A percentile compares a stretch with the other conserved stretches of the same genome.
phyloP scores from a whole-genome alignment of 2,329 filamentous ascomycete species.

The Xylariaceae sp. region DNA sequence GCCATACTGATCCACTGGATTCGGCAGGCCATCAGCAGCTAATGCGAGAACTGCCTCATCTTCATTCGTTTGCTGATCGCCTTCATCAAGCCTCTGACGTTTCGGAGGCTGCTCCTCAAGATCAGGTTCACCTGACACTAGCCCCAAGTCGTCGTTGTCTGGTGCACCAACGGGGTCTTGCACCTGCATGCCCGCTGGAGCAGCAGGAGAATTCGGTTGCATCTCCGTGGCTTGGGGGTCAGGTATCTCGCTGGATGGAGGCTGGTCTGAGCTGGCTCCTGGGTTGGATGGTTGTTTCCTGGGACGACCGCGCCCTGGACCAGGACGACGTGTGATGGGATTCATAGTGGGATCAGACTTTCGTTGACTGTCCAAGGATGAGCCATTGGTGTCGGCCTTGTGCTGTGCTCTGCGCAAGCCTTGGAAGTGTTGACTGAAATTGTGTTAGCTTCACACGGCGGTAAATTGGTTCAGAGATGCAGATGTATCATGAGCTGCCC shows the following conservation, averaged over 20 bases:
- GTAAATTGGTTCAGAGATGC: too few relatives aligned
- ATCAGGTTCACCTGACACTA: constrained; percentile 15
- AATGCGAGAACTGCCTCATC: constrained; percentile 25
- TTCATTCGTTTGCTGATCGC: constrained; percentile 11
- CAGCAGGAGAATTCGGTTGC: constrained; percentile 5
- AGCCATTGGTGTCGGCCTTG: constrained; percentile 42
- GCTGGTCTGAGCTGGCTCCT: constrained; percentile 7
- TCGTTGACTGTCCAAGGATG: constrained; percentile 29
- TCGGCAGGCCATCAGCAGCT: constrained; percentile 21
- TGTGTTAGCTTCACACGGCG: constrained; percentile 9
- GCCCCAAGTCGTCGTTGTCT: constrained; percentile 15
- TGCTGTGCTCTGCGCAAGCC: constrained; percentile 52
- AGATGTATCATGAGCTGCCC: too few relatives aligned
- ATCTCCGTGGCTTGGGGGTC: constrained; percentile 5
- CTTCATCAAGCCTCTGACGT: constrained; percentile 25
- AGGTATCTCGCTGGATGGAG: constrained; percentile 3
- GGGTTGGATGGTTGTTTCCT: constrained; percentile 37
- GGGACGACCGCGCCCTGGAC: constrained; percentile 52
- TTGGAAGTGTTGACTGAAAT: constrained; percentile 56
- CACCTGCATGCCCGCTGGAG: constrained; percentile 6
- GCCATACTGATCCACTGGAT: constrained; percentile 19
- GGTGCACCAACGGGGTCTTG: constrained; percentile 9
- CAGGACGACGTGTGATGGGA: constrained; percentile 57
- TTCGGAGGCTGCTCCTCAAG: constrained; percentile 27
- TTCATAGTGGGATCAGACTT: constrained; percentile 49